A percentile compares a stretch with the other conserved stretches of the same genome.
Evolutionary conservation across 306 rosid species (phyloP).

Genomic region (Cucumis melo): DNA sequence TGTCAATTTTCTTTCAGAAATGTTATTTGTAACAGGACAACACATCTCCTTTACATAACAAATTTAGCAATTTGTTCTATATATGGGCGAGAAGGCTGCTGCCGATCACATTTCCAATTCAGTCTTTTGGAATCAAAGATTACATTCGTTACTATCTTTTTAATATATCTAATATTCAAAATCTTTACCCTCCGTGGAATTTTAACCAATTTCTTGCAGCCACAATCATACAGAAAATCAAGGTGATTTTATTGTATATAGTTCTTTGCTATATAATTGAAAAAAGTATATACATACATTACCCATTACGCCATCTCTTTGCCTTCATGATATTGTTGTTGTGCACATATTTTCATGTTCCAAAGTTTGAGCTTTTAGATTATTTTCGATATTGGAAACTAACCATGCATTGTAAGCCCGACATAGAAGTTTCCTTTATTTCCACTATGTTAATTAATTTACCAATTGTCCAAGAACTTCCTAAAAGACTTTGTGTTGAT

Average conservation of each 20-base stretch:
- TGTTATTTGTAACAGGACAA: no score
- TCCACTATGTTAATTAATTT: background rate
- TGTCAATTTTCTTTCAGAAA: no score
- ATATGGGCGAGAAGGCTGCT: no score
- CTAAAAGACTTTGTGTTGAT: slow-evolving; percentile 7
- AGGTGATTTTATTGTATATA: slow-evolving; percentile 23
- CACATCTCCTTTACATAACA: no score
- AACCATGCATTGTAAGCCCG: background rate
- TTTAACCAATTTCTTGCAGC: slow-evolving; percentile 67
- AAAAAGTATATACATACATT: background rate
- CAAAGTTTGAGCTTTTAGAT: background rate
- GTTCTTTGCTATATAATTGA: background rate
- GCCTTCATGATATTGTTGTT: background rate
- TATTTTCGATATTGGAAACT: background rate
- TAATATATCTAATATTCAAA: slow-evolving; percentile 46
- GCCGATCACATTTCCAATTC: no score
- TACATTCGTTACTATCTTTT: no score
- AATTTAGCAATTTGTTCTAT: no score
- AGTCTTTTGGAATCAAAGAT: no score
- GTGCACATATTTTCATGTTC: background rate
- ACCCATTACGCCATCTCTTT: background rate
- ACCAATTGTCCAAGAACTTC: background rate
- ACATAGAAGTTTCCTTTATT: background rate
- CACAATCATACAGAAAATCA: slow-evolving; percentile 39
- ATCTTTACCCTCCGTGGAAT: slow-evolving; percentile 57